Evolutionary conservation across 2,329 filamentous ascomycete species (phyloP).

Genomic region (Colletotrichum ledebouriae): DNA sequence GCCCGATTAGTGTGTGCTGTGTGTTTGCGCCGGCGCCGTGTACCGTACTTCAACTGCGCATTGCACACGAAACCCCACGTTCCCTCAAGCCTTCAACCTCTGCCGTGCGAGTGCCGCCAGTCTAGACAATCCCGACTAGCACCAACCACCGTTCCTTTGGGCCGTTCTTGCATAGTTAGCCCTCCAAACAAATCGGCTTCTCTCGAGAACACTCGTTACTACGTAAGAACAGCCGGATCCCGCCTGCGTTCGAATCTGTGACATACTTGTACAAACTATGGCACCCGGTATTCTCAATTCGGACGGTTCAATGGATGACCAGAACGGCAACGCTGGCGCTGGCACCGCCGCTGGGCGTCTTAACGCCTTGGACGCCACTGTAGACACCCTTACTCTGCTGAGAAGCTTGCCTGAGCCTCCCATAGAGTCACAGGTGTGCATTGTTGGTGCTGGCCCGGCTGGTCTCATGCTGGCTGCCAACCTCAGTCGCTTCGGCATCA

Average conservation of each 20-base stretch:
- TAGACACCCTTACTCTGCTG: constrained; percentile 63
- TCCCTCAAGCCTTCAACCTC: constrained; percentile 17
- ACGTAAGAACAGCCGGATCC: constrained; percentile 14
- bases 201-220: not conserved
- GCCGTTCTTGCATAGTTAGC: constrained; percentile 32
- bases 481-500: constrained; percentile 75
- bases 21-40: constrained; percentile 31
- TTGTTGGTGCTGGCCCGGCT: constrained; percentile 69
- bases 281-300: constrained; percentile 52
- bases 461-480: constrained; percentile 68
- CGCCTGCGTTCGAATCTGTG: constrained; percentile 31
- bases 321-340: constrained; percentile 29
- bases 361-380: constrained; percentile 52
- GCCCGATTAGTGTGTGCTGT: constrained; percentile 25
- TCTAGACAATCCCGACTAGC: constrained; percentile 10
- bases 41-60: constrained; percentile 32
- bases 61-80: constrained; percentile 29
- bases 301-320: constrained; percentile 52
- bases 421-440: constrained; percentile 61
- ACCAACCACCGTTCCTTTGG: constrained; percentile 4
- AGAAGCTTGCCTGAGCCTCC: constrained; percentile 63
- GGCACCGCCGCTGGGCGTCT: constrained; percentile 45
- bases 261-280: constrained; percentile 46
- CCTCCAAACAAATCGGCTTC: constrained; percentile 10
- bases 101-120: constrained; percentile 31